phyloP scores from a whole-genome alignment of 345 rosid genomes.

The Cardamine chenopodiifolia region DNA sequence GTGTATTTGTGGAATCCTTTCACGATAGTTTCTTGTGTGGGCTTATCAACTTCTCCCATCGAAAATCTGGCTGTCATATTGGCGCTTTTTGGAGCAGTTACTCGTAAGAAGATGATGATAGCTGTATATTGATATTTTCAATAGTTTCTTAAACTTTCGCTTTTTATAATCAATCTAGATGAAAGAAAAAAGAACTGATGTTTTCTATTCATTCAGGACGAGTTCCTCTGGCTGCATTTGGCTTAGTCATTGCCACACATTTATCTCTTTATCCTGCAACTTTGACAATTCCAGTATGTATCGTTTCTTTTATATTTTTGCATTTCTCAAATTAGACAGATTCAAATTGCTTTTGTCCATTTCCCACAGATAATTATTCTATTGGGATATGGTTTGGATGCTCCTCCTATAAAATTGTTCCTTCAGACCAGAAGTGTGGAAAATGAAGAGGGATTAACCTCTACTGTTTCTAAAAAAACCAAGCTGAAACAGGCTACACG shows the following conservation, averaged over 20 bases:
- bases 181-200: background rate
- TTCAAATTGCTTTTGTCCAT: conserved; percentile 24
- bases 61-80: conserved; percentile 73
- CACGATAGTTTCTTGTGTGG: conserved; percentile 78
- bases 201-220: conserved; percentile 53
- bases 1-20: conserved; percentile 93
- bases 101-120: conserved; percentile 53
- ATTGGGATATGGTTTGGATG: conserved; percentile 83
- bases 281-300: conserved; percentile 75
- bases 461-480: conserved; percentile 35
- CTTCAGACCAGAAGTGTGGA: conserved; percentile 43
- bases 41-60: conserved; percentile 82
- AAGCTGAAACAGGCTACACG: conserved; percentile 39
- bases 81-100: conserved; percentile 76
- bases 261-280: conserved; percentile 82
- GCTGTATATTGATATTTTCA: conserved; percentile 8
- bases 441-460: conserved; percentile 38
- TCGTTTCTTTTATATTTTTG: background rate
- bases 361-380: conserved; percentile 65
- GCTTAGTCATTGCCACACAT: conserved; percentile 89
- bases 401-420: conserved; percentile 79
- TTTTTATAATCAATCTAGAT: conserved; percentile 7
- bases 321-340: background rate
- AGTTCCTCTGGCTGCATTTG: conserved; percentile 89
- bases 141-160: background rate